phyloP scores from a whole-genome alignment of 2,329 filamentous ascomycete genomes.

The Sclerotinia sclerotiorum region DNA sequence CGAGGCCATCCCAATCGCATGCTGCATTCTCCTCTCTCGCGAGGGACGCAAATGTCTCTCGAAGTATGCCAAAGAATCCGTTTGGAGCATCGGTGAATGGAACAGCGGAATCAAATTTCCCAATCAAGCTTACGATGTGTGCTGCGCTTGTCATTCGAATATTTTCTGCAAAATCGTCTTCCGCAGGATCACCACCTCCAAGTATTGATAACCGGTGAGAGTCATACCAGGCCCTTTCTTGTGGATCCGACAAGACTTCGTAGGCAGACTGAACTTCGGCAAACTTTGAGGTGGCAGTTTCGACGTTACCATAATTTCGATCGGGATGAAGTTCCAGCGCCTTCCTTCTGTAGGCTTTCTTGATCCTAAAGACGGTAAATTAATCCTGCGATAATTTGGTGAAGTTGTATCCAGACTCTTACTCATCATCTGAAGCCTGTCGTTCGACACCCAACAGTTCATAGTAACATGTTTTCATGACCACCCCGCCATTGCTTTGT shows the following conservation, averaged over 20 bases:
- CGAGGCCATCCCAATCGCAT: slow-evolving; percentile 64
- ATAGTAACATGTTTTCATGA: slow-evolving; percentile 75
- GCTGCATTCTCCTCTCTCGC: slow-evolving; percentile 77
- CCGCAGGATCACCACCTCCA: slow-evolving; percentile 43
- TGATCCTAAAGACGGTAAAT: slow-evolving; percentile 60
- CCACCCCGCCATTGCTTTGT: slow-evolving; percentile 21
- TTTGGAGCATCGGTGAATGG: slow-evolving; percentile 76
- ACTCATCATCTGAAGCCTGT: slow-evolving; percentile 79
- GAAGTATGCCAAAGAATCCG: slow-evolving; percentile 82
- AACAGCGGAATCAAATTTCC: slow-evolving; percentile 74
- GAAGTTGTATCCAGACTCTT: slow-evolving; percentile 31
- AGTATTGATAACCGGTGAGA: slow-evolving; percentile 86
- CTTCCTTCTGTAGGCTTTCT: slow-evolving; percentile 87
- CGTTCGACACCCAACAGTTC: slow-evolving; percentile 74
- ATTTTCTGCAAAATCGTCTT: slow-evolving; percentile 62
- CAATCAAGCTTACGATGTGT: slow-evolving; percentile 75
- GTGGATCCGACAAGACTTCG: slow-evolving; percentile 91
- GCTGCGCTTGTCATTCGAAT: slow-evolving; percentile 75
- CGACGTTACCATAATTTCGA: slow-evolving; percentile 83
- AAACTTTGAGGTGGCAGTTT: slow-evolving; percentile 80
- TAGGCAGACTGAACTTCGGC: slow-evolving; percentile 92
- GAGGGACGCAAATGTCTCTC: slow-evolving; percentile 75
- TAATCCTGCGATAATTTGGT: slow-evolving; percentile 15
- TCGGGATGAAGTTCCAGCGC: slow-evolving; percentile 94
- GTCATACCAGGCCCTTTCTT: slow-evolving; percentile 97